phyloP scores from a whole-genome alignment of 345 rosid species.

The sweet orange (Citrus sinensis) region DVS_A1.0 CM039163.1:44250501-44251000 shows the following conservation, averaged over 20 bases:
- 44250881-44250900: not conserved
- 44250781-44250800: not conserved
- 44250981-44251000: not conserved
- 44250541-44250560: conserved; percentile 11
- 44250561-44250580: not conserved
- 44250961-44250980: not conserved
- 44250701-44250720: not conserved
- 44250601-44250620: not conserved
- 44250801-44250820: not conserved
- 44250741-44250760: not conserved
- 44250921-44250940: not conserved
- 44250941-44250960: not conserved
- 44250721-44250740: not conserved
- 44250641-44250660: not conserved
- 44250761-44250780: not conserved
- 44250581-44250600: not conserved
- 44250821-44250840: not conserved
- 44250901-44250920: not conserved
- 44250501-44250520: conserved; percentile 75
- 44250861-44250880: not conserved
- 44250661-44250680: not conserved
- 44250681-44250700: not conserved
- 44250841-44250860: not conserved
- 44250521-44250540: conserved; percentile 56
- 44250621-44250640: not conserved